Percentiles rank a stretch among this genome's conserved stretches.
These are phyloP conservation scores for Medakamo hakoo DNA, from an alignment of 139 green algal species.

Conservation along the genomic window DNA sequence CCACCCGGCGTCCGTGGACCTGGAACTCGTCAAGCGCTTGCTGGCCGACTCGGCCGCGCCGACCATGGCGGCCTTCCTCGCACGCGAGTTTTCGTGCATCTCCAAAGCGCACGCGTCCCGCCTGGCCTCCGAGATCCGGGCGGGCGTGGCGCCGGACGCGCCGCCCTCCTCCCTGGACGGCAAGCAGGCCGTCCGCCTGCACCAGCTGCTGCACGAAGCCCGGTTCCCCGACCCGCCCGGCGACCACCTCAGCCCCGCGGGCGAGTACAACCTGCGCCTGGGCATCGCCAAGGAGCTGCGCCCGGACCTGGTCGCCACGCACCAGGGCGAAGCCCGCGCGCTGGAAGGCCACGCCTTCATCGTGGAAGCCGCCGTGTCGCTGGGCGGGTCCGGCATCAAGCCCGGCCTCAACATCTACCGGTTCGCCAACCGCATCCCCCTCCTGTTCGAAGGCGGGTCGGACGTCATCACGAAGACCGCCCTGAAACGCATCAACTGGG, in stretches of 20 bases:
- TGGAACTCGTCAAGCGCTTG: conserved; percentile 84
- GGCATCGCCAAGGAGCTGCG: conserved; percentile 92
- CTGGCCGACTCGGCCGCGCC: conserved; percentile 24
- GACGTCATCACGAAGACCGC: conserved; percentile 89
- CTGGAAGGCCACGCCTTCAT: conserved; percentile 93
- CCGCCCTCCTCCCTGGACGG: conserved; percentile 34
- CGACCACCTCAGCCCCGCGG: conserved; percentile 57
- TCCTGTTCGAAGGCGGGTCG: conserved; percentile 85
- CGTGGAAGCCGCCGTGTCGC: conserved; percentile 77
- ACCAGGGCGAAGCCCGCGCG: conserved; percentile 57
- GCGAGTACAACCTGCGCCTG: conserved; percentile 95
- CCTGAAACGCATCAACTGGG: conserved; percentile 83
- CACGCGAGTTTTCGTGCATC: conserved; percentile 70
- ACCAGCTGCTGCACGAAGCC: conserved; percentile 77
- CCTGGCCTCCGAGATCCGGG: conserved; percentile 61
- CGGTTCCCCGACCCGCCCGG: conserved; percentile 60
- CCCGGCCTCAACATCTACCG: conserved; percentile 79
- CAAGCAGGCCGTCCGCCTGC: conserved; percentile 62
- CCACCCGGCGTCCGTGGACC: conserved; percentile 75
- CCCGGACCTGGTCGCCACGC: conserved; percentile 85
- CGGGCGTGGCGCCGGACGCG: conserved; percentile 26
- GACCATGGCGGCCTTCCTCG: conserved; percentile 63
- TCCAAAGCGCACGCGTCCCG: conserved; percentile 36
- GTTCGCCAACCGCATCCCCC: conserved; percentile 94
- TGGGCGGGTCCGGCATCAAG: conserved; percentile 77